phyloP scores from a whole-genome alignment of 352 stramenopile species.

The Pythium aphanidermatum region DNA sequence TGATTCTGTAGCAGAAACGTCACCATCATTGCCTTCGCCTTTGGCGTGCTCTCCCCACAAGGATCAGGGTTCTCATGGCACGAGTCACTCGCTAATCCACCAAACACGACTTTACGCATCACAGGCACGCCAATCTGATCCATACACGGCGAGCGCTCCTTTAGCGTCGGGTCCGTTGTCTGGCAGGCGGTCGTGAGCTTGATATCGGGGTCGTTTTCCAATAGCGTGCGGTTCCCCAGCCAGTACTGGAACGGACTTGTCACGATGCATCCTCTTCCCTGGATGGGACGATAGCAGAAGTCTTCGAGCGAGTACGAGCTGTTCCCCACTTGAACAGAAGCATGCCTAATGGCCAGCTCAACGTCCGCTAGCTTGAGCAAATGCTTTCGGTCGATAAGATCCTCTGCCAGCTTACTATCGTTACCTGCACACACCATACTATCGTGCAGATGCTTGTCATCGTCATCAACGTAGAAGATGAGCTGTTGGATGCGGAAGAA shows the following conservation, averaged over 20 bases:
- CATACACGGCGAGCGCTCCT: slow-evolving; percentile 70
- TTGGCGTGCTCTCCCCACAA: slow-evolving; percentile 71
- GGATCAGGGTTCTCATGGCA: slow-evolving; percentile 80
- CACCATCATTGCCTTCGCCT: slow-evolving; percentile 74
- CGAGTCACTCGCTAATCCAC: slow-evolving; percentile 46
- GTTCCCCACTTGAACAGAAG: slow-evolving; percentile 24
- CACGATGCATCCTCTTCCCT: slow-evolving; percentile 73
- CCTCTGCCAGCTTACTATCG: slow-evolving; percentile 14
- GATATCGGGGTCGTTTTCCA: slow-evolving; percentile 65
- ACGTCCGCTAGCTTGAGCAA: slow-evolving; percentile 57
- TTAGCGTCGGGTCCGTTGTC: slow-evolving; percentile 49
- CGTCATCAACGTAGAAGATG: slow-evolving; percentile 60
- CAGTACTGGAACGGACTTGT: slow-evolving; percentile 84
- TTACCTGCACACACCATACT: slow-evolving; percentile 1
- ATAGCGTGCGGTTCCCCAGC: slow-evolving; percentile 45
- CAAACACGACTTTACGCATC: slow-evolving; percentile 87
- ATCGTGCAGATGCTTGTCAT: background rate
- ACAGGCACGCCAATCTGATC: slow-evolving; percentile 87
- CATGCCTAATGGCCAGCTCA: slow-evolving; percentile 47
- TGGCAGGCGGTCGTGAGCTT: slow-evolving; percentile 87
- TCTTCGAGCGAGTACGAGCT: slow-evolving; percentile 45
- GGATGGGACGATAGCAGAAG: slow-evolving; percentile 76
- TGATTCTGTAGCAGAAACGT: slow-evolving; percentile 86
- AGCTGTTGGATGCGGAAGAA: slow-evolving; percentile 87
- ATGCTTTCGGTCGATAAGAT: slow-evolving; percentile 57